Base-by-base conservation (phyloP, 2,329 filamentous ascomycete species). In the Atkinsonella texensis region DNA sequence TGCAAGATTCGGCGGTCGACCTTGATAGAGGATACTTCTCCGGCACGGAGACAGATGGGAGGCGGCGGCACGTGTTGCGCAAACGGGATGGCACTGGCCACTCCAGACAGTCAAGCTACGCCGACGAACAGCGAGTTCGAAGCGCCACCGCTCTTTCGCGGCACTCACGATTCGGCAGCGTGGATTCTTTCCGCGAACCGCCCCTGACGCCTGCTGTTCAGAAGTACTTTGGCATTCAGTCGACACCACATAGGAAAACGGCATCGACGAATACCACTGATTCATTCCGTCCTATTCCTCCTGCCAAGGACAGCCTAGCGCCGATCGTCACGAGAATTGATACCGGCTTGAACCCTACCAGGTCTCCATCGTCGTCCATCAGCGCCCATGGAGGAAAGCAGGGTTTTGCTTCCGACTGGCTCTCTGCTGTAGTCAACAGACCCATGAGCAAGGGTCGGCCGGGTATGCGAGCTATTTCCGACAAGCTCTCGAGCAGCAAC, bases 1-100 rank as follows among this genome's bases (percentile, higher is more conserved):
- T 69, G 13, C 72, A 72, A 55, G 75, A 79, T 53, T 73, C 73
- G 9, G 69, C 70, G 15, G 67, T 73, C 23, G 87, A 94, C 54
- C 67, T 88, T 15, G 93, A 97, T 61, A 80, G 89, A 38, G 91
- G 90, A 23, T 97, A 97, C 66, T 95, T 96, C 63, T 96, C 91
- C 8, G 89, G 90, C 3, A 86, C 85, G 15, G 91, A 97, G 61
- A 74, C 83, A 11, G 89, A 96, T 56, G 79, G 79, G 43, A 81
- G 85, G 53, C 82, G 80, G 59, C 80, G 87, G 45, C 94, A 89
- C 63, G 74, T 93, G 46, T 72, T 96, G 57, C 88, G 87, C 66
- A 94, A 93, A 70, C 83, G 87, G 52, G 80, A 82, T 54, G 83
- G 80, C 55, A 68, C 53, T 46, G 71, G 68, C 31, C 80, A 88